phyloP scores from a whole-genome alignment of 805 yeast genomes.

The Starmerella stellata region DNA sequence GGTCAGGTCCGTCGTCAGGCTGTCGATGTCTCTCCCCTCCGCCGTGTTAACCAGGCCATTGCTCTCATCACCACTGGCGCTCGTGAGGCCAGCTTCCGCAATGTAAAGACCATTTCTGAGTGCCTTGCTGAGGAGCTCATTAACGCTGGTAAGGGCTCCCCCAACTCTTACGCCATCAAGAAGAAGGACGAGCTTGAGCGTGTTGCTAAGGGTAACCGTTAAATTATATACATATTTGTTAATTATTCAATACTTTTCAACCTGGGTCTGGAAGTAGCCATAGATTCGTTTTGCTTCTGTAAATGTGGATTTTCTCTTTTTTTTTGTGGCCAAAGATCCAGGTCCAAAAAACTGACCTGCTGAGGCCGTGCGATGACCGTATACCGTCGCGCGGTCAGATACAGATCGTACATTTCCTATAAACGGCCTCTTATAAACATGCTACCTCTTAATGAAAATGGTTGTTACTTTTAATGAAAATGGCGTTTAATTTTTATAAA shows the following conservation, averaged over 20 bases:
- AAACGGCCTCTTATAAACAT: too few species aligned
- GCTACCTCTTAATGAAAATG: too few species aligned
- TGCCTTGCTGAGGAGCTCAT: slow-evolving; percentile 99
- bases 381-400: neutral
- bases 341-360: neutral
- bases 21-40: slow-evolving; percentile 99
- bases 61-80: slow-evolving; percentile 96
- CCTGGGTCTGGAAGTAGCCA: neutral
- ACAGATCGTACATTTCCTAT: neutral
- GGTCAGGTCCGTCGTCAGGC: slow-evolving; percentile 99
- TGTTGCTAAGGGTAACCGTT: slow-evolving; percentile 99
- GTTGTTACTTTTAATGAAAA: too few species aligned
- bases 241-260: neutral
- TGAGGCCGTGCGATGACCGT: neutral
- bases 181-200: slow-evolving; percentile 99
- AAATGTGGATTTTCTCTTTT: neutral
- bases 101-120: slow-evolving; percentile 99
- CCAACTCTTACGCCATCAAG: slow-evolving; percentile 99
- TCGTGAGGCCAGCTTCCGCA: slow-evolving; percentile 99
- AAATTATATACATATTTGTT: slow-evolving; percentile 24
- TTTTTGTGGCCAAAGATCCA: neutral
- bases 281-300: neutral
- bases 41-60: slow-evolving; percentile 99
- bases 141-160: slow-evolving; percentile 99
- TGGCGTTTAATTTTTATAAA: too few species aligned